phyloP scores from a whole-genome alignment of 1,284 basidiomycete genomes.

The Ceratobasidium sp. region DNA sequence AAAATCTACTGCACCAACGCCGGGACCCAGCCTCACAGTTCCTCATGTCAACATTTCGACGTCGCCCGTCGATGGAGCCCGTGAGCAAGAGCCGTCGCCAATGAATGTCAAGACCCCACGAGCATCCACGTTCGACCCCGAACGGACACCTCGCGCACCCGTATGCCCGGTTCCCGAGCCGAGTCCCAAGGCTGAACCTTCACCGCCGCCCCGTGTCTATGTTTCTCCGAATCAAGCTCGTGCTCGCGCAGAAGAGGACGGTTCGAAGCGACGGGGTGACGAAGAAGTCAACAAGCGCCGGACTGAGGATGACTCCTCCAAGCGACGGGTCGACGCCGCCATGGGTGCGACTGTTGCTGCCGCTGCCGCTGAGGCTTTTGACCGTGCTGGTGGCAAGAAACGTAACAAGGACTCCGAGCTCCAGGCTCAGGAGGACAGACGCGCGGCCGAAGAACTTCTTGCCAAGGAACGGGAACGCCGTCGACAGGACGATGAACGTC shows the following conservation, averaged over 20 bases:
- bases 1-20: slow-evolving; percentile 17
- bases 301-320: slow-evolving; percentile 11
- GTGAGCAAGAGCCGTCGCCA: slow-evolving; percentile 24
- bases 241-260: slow-evolving; percentile 26
- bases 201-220: slow-evolving; percentile 26
- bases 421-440: slow-evolving; percentile 33
- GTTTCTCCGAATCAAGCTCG: slow-evolving; percentile 30
- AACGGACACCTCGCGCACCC: slow-evolving; percentile 37
- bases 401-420: slow-evolving; percentile 28
- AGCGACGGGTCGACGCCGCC: slow-evolving; percentile 24
- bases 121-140: slow-evolving; percentile 28
- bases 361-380: slow-evolving; percentile 34
- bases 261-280: slow-evolving; percentile 1
- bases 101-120: slow-evolving; percentile 31
- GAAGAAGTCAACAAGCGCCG: not conserved
- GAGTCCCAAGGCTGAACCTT: not conserved
- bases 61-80: slow-evolving; percentile 11
- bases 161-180: slow-evolving; percentile 27
- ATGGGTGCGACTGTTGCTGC: slow-evolving; percentile 31
- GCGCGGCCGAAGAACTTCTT: slow-evolving; percentile 26
- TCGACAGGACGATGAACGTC: slow-evolving; percentile 17
- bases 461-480: slow-evolving; percentile 27
- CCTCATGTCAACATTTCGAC: slow-evolving; percentile 31
- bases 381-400: slow-evolving; percentile 37
- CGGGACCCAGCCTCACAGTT: slow-evolving; percentile 1